A percentile compares a stretch with the other conserved stretches of the same genome.
Conservation (phyloP, 495 filamentous ascomycete species). For the Amphirosellinia nigrospora region DNA sequence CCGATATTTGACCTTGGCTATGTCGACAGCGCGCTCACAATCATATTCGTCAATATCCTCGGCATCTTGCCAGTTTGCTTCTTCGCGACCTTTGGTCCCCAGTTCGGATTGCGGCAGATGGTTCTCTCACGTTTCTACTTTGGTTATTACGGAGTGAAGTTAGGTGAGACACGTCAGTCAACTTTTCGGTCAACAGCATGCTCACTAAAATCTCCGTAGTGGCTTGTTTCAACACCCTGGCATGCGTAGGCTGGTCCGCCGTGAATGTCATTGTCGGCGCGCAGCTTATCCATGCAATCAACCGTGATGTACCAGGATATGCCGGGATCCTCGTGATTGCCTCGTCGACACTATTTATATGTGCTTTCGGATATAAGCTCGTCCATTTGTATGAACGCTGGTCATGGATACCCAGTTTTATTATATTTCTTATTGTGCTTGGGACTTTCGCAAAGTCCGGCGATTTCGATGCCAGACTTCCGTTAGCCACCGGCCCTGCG, state of each 20-base stretch:
- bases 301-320: conserved; percentile 69
- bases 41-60: conserved; percentile 80
- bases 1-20: conserved; percentile 74
- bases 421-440: conserved; percentile 79
- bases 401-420: conserved; percentile 78
- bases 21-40: conserved; percentile 75
- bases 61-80: conserved; percentile 77
- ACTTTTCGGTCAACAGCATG: background rate
- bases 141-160: conserved; percentile 73
- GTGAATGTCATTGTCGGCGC: conserved; percentile 78
- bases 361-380: conserved; percentile 78
- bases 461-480: conserved; percentile 72
- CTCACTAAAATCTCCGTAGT: conserved; percentile 45
- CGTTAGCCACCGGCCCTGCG: conserved; percentile 60
- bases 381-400: conserved; percentile 83
- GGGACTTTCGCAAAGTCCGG: conserved; percentile 77
- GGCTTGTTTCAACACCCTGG: conserved; percentile 76
- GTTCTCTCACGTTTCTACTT: conserved; percentile 85
- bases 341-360: conserved; percentile 71
- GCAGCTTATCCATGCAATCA: conserved; percentile 79
- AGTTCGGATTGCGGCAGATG: conserved; percentile 84
- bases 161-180: conserved; percentile 56
- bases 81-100: conserved; percentile 80
- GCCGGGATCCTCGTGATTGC: conserved; percentile 82
- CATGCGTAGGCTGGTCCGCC: conserved; percentile 78